These are phyloP conservation scores for Plicaturopsis crispa DNA, from an alignment of 768 basidiomycete genomes.

Conservation along the genomic window DNA sequence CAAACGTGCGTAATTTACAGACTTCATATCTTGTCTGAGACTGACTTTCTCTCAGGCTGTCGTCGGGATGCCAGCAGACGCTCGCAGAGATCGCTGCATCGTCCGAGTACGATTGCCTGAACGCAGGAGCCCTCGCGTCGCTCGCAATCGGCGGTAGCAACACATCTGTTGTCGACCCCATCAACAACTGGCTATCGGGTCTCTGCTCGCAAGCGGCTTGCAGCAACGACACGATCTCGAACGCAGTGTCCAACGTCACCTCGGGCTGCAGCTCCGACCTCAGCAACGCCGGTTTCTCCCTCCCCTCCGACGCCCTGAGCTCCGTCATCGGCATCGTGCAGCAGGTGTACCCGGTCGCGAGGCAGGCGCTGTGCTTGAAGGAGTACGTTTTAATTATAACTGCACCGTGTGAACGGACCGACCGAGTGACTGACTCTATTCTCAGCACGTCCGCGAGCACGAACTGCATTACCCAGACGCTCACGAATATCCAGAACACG, in stretches of 20 bases:
- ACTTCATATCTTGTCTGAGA: not conserved
- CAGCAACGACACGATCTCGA: conserved; percentile 50
- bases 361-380: conserved; percentile 53
- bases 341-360: conserved; percentile 45
- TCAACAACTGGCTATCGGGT: conserved; percentile 56
- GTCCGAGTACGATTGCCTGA: conserved; percentile 29
- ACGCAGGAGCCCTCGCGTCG: conserved; percentile 23
- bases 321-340: conserved; percentile 34
- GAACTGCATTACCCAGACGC: conserved; percentile 31
- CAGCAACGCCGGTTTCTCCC: conserved; percentile 9
- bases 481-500: conserved; percentile 24
- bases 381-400: conserved; percentile 37
- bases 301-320: conserved; percentile 12
- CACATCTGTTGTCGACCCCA: conserved; percentile 28
- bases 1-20: conserved; percentile 5
- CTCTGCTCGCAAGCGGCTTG: conserved; percentile 47
- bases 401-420: not conserved
- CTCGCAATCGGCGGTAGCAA: conserved; percentile 18
- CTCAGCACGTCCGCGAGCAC: conserved; percentile 24
- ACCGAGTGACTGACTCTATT: not conserved
- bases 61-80: conserved; percentile 9
- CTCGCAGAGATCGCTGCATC: conserved; percentile 14
- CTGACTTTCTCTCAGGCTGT: conserved; percentile 4
- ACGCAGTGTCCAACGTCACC: conserved; percentile 46
- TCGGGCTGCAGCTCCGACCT: conserved; percentile 38